Base-by-base conservation (phyloP, 768 basidiomycete species). In the Amanita inopinata region DNA sequence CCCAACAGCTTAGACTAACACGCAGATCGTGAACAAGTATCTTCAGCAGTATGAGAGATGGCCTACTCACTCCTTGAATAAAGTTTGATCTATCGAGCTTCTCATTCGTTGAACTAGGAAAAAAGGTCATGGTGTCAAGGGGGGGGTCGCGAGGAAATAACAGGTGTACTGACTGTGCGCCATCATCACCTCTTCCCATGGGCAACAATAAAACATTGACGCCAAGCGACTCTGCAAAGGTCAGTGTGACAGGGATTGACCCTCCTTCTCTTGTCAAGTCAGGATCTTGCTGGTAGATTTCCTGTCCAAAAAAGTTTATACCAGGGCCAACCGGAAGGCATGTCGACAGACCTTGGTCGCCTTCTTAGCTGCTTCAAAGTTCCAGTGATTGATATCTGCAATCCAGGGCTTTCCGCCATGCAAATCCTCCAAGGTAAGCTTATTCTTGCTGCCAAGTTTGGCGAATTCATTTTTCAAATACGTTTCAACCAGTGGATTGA, bases 171-270 rank as follows among this genome's bases (percentile, higher is more conserved):
- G 55, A 89, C 83, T 91, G 89, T 31, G 90, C 87, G 51, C 93
- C 94, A 50, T 98, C 94, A 55, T 97, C 91, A 2, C 88, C 87
- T 38, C 93, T 71, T 2, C 91, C 91, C 82, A 94, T 93, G 0
- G 92, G 94, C 20, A 97, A 69, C 14, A 97, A 65, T 44, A 93
- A 59, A 6, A 96, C 88, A 54, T 92, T 96, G 43, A 91, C 82
- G 9, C 78, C 77, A 34, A 96, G 65, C 33, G 76, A 76, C 56
- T 96, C 89, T 7, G 92, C 89, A 58, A 98, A 94, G 1, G 90
- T 93, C 45, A 97, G 70, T 3, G 91, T 93, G 22, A 94, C 87
- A 0, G 92, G 92, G 49, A 93, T 93, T 4, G 88, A 89, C 3
- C 93, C 93, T n/a, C 90, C 90, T 59, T 94, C 91, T 31, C 90